Conservation (phyloP, 257 asterid species). For the Forsythia viridissima region DNA sequence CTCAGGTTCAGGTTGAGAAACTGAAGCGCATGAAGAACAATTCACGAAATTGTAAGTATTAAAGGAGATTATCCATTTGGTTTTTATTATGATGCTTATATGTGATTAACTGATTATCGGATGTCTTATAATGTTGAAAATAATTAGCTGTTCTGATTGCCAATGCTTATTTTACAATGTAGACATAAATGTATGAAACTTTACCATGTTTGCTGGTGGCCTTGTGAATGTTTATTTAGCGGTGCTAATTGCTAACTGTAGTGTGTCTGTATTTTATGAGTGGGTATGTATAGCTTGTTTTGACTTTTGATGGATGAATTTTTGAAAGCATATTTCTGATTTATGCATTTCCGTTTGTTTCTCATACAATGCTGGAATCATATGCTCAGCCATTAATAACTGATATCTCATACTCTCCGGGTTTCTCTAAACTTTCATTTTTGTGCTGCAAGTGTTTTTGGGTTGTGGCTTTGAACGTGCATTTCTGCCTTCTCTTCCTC, state of each 20-base stretch:
- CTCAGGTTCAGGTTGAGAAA: conserved; percentile 71
- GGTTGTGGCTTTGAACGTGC: background rate
- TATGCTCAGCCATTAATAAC: background rate
- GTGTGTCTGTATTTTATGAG: background rate
- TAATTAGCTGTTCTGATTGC: no score
- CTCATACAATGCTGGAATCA: background rate
- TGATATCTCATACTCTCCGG: background rate
- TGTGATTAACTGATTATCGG: conserved; percentile 1
- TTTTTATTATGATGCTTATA: conserved; percentile 9
- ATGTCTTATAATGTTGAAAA: no score
- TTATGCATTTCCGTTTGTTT: background rate
- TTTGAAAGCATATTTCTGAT: background rate
- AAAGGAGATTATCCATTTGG: background rate
- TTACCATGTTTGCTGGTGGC: background rate
- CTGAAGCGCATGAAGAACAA: conserved; percentile 52
- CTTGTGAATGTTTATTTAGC: background rate
- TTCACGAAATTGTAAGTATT: conserved; percentile 50
- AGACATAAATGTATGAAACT: background rate
- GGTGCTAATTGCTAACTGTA: conserved; percentile 3
- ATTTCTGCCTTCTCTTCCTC: background rate
- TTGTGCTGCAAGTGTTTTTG: background rate
- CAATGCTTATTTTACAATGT: no score
- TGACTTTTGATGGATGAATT: background rate
- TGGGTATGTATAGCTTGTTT: background rate
- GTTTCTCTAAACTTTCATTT: background rate